Percentiles rank a stretch among this genome's conserved stretches.
Conservation (phyloP, 768 basidiomycete species). For the Serendipita vermifera region DNA sequence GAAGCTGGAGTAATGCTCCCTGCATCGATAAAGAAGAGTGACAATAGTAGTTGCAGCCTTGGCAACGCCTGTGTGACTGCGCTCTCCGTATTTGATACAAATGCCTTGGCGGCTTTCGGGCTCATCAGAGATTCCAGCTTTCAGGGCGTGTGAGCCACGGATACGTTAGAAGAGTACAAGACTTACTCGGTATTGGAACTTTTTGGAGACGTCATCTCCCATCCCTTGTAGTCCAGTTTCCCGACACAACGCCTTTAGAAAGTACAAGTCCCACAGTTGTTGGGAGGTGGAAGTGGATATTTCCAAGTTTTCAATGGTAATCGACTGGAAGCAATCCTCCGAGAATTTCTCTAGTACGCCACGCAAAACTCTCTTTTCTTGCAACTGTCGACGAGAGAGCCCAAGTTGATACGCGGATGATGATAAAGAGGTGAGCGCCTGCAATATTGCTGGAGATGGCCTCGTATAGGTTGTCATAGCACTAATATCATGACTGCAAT, state of each 20-base stretch:
- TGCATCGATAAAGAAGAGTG: constrained; percentile 31
- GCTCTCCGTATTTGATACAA: constrained; percentile 20
- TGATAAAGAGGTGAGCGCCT: constrained; percentile 42
- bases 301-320: constrained; percentile 10
- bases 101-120: not conserved
- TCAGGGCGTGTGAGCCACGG: not conserved
- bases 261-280: constrained; percentile 34
- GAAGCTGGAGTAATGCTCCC: constrained; percentile 25
- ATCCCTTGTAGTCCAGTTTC: not conserved
- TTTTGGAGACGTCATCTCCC: constrained; percentile 28
- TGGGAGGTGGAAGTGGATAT: constrained; percentile 29
- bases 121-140: not conserved
- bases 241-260: constrained; percentile 24
- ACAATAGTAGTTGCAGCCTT: constrained; percentile 49
- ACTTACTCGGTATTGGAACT: constrained; percentile 17
- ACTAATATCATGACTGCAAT: not conserved
- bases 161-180: not conserved
- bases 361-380: not conserved
- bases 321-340: constrained; percentile 26
- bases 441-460: constrained; percentile 43
- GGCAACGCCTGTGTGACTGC: constrained; percentile 32
- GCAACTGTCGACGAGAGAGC: constrained; percentile 26
- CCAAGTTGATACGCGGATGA: constrained; percentile 45
- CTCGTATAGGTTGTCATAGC: constrained; percentile 18
- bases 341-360: constrained; percentile 26